These are phyloP conservation scores for Mallotus repandus DNA, from an alignment of 441 rosid genomes.

Conservation along the genomic window DNA sequence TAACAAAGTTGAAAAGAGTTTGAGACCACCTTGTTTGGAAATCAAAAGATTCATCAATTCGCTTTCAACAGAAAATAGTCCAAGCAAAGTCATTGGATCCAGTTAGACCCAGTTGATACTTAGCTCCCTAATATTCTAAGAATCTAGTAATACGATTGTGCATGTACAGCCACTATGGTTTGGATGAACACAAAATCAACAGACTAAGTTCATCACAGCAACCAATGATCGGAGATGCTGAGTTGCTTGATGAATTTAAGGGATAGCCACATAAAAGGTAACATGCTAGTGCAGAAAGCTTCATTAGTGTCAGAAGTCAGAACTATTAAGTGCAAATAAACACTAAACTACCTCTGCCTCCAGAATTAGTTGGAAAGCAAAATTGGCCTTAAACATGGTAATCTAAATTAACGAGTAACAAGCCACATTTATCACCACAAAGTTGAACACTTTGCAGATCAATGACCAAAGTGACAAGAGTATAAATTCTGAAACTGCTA, in stretches of 20 bases:
- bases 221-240: not conserved
- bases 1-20: not conserved
- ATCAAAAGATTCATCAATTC: not conserved
- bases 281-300: not conserved
- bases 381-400: not conserved
- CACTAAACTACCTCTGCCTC: not conserved
- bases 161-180: not conserved
- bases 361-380: not conserved
- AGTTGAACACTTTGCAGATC: not conserved
- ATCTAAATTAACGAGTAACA: not conserved
- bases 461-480: not conserved
- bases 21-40: not conserved
- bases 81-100: not conserved
- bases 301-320: too few species aligned
- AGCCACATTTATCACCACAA: not conserved
- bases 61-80: not conserved
- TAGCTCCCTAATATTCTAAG: not conserved
- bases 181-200: constrained; percentile 1
- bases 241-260: not conserved
- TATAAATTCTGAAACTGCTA: too few species aligned
- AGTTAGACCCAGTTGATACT: not conserved
- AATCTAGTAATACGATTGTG: not conserved
- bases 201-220: not conserved
- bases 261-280: not conserved
- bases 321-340: not conserved